phyloP scores from a whole-genome alignment of 352 stramenopile species.

The Pythium angustatum region DNA sequence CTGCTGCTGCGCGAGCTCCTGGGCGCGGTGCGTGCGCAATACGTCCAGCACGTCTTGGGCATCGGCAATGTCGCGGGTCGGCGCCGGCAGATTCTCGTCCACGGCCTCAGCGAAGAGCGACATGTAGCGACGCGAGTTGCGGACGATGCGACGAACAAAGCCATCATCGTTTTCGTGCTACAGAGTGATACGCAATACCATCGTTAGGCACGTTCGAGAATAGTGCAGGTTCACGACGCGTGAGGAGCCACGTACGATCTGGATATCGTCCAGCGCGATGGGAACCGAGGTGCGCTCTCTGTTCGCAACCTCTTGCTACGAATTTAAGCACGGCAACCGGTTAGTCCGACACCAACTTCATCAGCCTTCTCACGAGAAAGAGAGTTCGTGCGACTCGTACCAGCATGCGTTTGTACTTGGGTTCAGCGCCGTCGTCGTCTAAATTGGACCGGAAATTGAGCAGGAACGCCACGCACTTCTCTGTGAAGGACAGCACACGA shows the following conservation, averaged over 20 bases:
- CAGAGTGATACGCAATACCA: too few species aligned
- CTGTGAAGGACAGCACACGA: constrained; percentile 35
- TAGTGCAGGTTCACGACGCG: too few species aligned
- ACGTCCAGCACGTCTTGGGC: constrained; percentile 86
- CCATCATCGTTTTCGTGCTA: constrained; percentile 81
- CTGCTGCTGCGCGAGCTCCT: constrained; percentile 65
- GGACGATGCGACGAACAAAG: constrained; percentile 83
- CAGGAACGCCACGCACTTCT: constrained; percentile 78
- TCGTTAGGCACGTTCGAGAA: too few species aligned
- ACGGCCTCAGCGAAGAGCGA: constrained; percentile 88
- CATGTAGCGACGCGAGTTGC: constrained; percentile 88
- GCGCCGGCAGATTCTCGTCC: constrained; percentile 83
- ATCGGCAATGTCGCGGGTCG: constrained; percentile 79
- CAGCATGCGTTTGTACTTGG: constrained; percentile 84
- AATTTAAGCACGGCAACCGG: not conserved
- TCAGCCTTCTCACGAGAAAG: not conserved
- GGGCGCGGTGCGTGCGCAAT: constrained; percentile 69
- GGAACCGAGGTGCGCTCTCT: constrained; percentile 77
- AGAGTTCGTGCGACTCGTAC: constrained; percentile 34
- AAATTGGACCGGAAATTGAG: constrained; percentile 75
- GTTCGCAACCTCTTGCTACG: constrained; percentile 87
- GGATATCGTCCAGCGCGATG: constrained; percentile 78
- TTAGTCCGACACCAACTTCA: not conserved
- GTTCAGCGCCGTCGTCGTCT: constrained; percentile 52
- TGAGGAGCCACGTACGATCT: constrained; percentile 56